phyloP scores from a whole-genome alignment of 2,329 filamentous ascomycete genomes.

The Neofusicoccum cordaticola region DNA sequence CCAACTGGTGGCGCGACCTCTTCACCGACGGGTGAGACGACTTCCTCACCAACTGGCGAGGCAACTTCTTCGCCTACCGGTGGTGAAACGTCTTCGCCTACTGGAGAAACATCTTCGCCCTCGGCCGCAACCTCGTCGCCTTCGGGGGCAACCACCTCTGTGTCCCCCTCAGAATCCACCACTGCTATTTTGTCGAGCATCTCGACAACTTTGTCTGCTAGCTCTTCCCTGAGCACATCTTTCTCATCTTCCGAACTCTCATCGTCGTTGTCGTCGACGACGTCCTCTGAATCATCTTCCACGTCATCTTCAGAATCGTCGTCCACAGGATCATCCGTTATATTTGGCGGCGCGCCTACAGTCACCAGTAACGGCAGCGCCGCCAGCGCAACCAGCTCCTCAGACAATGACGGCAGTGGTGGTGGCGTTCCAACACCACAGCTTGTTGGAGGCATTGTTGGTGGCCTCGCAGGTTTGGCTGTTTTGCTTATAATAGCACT shows the following conservation, averaged over 20 bases:
- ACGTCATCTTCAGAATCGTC: conserved; percentile 17
- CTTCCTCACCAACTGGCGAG: background rate
- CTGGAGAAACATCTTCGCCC: background rate
- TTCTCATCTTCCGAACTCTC: background rate
- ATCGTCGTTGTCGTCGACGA: conserved; percentile 1
- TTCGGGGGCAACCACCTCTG: background rate
- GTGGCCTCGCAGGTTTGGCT: conserved; percentile 58
- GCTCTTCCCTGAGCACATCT: background rate
- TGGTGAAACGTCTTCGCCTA: background rate
- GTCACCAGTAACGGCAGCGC: conserved; percentile 20
- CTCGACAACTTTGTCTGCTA: background rate
- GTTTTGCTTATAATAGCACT: conserved; percentile 51
- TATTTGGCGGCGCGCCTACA: conserved; percentile 18
- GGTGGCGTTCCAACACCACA: conserved; percentile 46
- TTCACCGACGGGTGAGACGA: background rate
- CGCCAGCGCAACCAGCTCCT: conserved; percentile 11
- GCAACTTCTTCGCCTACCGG: background rate
- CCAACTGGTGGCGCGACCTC: background rate
- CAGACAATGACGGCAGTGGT: conserved; percentile 18
- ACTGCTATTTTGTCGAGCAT: background rate
- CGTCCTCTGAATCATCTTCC: conserved; percentile 14
- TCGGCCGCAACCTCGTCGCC: background rate
- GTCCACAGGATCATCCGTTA: conserved; percentile 20
- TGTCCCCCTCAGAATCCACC: background rate
- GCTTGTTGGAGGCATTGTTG: conserved; percentile 62